phyloP scores from a whole-genome alignment of 2,329 filamentous ascomycete species.

The Penicillium sp. region DNA sequence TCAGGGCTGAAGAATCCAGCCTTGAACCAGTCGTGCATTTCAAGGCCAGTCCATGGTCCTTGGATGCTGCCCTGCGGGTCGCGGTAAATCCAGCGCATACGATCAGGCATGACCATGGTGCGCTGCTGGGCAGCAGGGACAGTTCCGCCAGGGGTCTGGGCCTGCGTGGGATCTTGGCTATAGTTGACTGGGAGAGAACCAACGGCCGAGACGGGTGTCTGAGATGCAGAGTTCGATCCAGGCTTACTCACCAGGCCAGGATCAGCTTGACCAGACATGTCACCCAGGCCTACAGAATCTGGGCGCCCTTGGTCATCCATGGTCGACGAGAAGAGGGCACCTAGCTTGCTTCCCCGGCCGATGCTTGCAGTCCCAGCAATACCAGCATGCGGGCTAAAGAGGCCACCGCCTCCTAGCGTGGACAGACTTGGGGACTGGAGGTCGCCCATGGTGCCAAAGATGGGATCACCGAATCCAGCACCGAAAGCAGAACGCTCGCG shows the following conservation, averaged over 20 bases:
- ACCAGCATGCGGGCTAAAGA: conserved; percentile 64
- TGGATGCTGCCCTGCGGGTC: conserved; percentile 91
- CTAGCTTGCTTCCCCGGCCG: conserved; percentile 76
- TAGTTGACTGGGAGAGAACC: conserved; percentile 33
- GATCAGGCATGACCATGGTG: conserved; percentile 98
- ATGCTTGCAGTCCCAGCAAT: conserved; percentile 64
- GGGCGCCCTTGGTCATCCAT: conserved; percentile 64
- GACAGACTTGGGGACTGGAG: conserved; percentile 57
- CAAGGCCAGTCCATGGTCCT: conserved; percentile 90
- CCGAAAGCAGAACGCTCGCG: conserved; percentile 55
- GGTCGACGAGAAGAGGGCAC: conserved; percentile 82
- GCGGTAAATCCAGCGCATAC: conserved; percentile 98
- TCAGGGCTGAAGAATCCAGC: conserved; percentile 96
- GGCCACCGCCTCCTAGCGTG: conserved; percentile 43
- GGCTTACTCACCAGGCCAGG: conserved; percentile 29
- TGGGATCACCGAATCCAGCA: conserved; percentile 56
- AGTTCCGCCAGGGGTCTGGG: conserved; percentile 53
- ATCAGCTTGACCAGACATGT: conserved; percentile 54
- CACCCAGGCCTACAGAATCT: conserved; percentile 57
- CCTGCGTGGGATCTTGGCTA: conserved; percentile 31
- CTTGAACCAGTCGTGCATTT: conserved; percentile 99
- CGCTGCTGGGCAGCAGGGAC: conserved; percentile 69
- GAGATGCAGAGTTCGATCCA: conserved; percentile 33
- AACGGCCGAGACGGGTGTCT: conserved; percentile 39
- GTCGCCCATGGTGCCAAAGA: conserved; percentile 76